These are phyloP conservation scores for Avena eriantha DNA, from an alignment of 176 grass and related monocot species.

Conservation along the genomic window DNA sequence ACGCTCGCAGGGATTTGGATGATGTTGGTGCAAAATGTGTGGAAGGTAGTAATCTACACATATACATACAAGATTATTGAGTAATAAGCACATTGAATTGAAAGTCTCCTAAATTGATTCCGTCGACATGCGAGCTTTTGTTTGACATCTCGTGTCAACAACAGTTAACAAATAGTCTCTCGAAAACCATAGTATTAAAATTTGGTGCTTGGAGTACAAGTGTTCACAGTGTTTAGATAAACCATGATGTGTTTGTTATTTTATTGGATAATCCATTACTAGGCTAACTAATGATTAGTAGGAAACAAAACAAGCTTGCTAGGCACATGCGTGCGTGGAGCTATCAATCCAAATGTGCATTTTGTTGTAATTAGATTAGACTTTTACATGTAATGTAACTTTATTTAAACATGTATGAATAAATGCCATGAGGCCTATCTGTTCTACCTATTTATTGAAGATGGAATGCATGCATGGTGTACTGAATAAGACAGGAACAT, in stretches of 20 bases:
- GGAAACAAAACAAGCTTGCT: not conserved
- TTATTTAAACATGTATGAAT: not conserved
- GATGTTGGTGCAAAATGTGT: slow-evolving; percentile 95
- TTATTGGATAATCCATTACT: not conserved
- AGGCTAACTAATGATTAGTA: not conserved
- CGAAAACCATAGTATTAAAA: not conserved
- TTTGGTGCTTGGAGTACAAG: not conserved
- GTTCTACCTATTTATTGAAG: not conserved
- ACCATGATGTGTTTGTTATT: not conserved
- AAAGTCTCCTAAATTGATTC: slow-evolving; percentile 5
- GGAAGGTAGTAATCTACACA: slow-evolving; percentile 62
- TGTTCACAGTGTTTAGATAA: slow-evolving; percentile 2
- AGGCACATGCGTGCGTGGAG: not conserved
- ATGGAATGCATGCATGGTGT: not conserved
- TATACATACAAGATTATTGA: not conserved
- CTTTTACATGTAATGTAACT: not conserved
- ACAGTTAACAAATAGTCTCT: not conserved
- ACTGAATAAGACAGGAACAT: not conserved
- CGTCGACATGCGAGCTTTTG: not conserved
- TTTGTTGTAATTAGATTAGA: not conserved
- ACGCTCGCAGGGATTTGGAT: slow-evolving; percentile 97
- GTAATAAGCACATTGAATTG: not conserved
- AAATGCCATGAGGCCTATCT: not conserved
- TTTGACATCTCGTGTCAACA: not conserved
- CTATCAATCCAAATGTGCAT: not conserved